Conservation (phyloP, 371 early-diverging fungal species). For the Mucor lusitanicus region DNA sequence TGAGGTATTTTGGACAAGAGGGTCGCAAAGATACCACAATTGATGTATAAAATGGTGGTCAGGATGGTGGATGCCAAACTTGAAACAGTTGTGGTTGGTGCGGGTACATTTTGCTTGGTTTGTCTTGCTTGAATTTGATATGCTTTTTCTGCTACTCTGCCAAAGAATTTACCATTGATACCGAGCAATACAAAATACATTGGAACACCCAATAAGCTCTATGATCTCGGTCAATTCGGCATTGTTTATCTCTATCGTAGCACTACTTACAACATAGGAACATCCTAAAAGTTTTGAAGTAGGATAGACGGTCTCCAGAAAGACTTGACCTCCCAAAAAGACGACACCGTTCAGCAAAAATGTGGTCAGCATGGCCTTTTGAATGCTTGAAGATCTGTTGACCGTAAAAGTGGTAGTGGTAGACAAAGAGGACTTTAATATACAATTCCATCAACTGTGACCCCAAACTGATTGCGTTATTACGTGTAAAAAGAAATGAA, state of each 20-base stretch:
- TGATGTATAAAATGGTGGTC: constrained; percentile 42
- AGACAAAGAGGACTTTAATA: neutral
- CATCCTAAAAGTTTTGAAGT: constrained; percentile 30
- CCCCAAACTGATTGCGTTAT: neutral
- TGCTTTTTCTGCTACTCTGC: constrained; percentile 41
- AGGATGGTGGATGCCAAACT: constrained; percentile 39
- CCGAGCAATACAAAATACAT: constrained; percentile 39
- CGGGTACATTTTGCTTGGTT: neutral
- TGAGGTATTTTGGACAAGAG: constrained; percentile 37
- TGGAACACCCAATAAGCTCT: constrained; percentile 39
- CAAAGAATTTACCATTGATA: constrained; percentile 41
- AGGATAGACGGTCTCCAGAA: constrained; percentile 37
- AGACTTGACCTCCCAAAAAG: constrained; percentile 35
- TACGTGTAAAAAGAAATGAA: constrained; percentile 42
- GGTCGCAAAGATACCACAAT: constrained; percentile 36
- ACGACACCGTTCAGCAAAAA: constrained; percentile 40
- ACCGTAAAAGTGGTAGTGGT: neutral
- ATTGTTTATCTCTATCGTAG: neutral
- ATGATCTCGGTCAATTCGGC: neutral
- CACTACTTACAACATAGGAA: constrained; percentile 39
- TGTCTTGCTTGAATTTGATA: constrained; percentile 27
- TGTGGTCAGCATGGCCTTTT: constrained; percentile 34
- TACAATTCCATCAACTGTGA: neutral
- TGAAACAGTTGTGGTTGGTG: constrained; percentile 8
- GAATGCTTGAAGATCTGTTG: constrained; percentile 37